These are phyloP conservation scores for Alternaria consortialis DNA, from an alignment of 2,329 filamentous ascomycete species.

Conservation along the genomic window DNA sequence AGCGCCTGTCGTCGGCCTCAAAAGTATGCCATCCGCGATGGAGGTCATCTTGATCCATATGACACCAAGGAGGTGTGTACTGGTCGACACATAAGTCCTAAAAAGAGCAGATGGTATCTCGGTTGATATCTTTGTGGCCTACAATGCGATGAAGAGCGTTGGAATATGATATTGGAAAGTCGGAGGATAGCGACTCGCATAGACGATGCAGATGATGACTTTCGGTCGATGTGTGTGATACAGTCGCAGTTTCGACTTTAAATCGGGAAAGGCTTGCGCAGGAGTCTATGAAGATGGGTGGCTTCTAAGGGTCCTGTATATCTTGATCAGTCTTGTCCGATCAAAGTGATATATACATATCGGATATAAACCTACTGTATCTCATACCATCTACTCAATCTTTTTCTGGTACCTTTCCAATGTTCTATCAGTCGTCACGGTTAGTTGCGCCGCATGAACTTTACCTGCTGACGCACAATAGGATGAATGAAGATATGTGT, in stretches of 20 bases:
- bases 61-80: neutral
- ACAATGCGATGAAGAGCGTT: neutral
- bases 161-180: neutral
- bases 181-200: neutral
- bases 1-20: neutral
- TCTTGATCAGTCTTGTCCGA: conserved; percentile 11
- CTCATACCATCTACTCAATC: neutral
- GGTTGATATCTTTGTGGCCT: neutral
- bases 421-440: neutral
- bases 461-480: neutral
- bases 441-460: neutral
- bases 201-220: conserved; percentile 1
- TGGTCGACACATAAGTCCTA: neutral
- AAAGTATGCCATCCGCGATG: neutral
- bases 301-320: neutral
- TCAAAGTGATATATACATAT: neutral
- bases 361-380: neutral
- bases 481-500: neutral
- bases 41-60: neutral
- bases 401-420: neutral
- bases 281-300: neutral
- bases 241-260: neutral
- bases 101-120: neutral
- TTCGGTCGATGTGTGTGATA: neutral
- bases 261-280: conserved; percentile 1